Evolutionary conservation across 441 rosid species (phyloP), one percentile per base, ranked within the genome.

Genomic region (Viola pubescens): DNA sequence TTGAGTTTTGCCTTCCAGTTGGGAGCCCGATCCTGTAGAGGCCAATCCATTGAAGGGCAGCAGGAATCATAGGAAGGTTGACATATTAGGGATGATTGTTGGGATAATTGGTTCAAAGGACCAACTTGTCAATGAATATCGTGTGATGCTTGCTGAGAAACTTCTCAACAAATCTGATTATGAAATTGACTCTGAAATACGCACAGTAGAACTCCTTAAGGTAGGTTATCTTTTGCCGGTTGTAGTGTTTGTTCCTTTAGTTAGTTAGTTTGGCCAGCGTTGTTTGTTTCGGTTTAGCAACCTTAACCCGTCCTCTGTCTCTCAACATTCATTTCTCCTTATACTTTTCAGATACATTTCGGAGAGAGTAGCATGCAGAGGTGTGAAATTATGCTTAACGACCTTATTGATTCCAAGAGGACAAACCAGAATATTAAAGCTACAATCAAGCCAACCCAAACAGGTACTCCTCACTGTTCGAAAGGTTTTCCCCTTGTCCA

Each of bases 331-430:
- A 52, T 62, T 42, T 47, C 52, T 12, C 48, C 40, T 19, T 66
- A 5, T 60, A 41, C 58, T 70, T 65, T 74, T 55, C 66, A 94
- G 99, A 85, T 89, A 70, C 97, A 90, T 80, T 94, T 90, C 81
- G 99, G 99, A 73, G 99, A 94, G 73, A 82, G 82, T 42, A 88
- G 96, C 78, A 88, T 90, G 97, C 96, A 88, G 66, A 88, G 79
- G 78, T 94, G 98, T 67, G 98, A 94, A 83, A 94, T 89, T 54
- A 94, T 94, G 99, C 82, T 94, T 61, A 94, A 90, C 70, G 98
- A 94, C 78, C 75, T 94, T 68, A 94, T 88, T 75, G 94, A 86
- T 80, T 94, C 98, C 44, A 94, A 94, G 79, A 90, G 96, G 81
- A 88, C 85, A 57, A 90, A 86, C 78, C 79, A 87, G 53, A 90